Conservation (phyloP, 495 filamentous ascomycete genomes). For the Sphaerosporella brunnea region DNA sequence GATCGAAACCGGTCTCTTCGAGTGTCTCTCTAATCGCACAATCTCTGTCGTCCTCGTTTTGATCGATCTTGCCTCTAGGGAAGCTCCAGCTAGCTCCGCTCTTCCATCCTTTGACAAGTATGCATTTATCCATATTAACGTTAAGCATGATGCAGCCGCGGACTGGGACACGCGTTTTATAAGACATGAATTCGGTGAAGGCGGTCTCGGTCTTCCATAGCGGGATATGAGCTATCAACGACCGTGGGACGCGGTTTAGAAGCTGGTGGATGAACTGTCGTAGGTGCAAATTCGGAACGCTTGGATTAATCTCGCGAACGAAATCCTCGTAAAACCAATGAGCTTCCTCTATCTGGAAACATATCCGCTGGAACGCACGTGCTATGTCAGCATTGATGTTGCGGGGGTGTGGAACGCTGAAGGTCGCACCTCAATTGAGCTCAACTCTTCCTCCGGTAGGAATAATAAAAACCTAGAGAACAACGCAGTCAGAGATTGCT, state of each 20-base stretch:
- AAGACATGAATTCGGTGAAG: slow-evolving; percentile 74
- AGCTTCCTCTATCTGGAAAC: slow-evolving; percentile 95
- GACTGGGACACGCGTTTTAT: slow-evolving; percentile 87
- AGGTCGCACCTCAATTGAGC: slow-evolving; percentile 45
- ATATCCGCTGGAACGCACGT: slow-evolving; percentile 44
- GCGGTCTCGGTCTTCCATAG: slow-evolving; percentile 62
- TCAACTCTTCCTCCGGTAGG: slow-evolving; percentile 73
- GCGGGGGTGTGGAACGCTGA: background rate
- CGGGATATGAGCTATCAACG: slow-evolving; percentile 35
- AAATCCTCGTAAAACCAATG: slow-evolving; percentile 99
- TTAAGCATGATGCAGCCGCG: slow-evolving; percentile 87
- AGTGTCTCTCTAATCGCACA: slow-evolving; percentile 88
- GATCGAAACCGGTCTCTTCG: slow-evolving; percentile 85
- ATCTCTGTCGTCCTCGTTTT: slow-evolving; percentile 77
- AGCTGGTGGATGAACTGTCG: slow-evolving; percentile 69
- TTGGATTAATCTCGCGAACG: slow-evolving; percentile 73
- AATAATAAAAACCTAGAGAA: slow-evolving; percentile 66
- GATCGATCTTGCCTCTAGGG: slow-evolving; percentile 90
- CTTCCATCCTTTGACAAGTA: slow-evolving; percentile 94
- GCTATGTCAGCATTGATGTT: background rate
- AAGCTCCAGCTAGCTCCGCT: slow-evolving; percentile 94
- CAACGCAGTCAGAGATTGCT: background rate
- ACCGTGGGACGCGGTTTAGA: slow-evolving; percentile 76
- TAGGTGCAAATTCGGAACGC: slow-evolving; percentile 65
- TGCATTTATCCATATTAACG: slow-evolving; percentile 70